A percentile compares a stretch with the other conserved stretches of the same genome.
phyloP scores from a whole-genome alignment of 495 filamentous ascomycete genomes.

The Mytilinidion resinicola region DNA sequence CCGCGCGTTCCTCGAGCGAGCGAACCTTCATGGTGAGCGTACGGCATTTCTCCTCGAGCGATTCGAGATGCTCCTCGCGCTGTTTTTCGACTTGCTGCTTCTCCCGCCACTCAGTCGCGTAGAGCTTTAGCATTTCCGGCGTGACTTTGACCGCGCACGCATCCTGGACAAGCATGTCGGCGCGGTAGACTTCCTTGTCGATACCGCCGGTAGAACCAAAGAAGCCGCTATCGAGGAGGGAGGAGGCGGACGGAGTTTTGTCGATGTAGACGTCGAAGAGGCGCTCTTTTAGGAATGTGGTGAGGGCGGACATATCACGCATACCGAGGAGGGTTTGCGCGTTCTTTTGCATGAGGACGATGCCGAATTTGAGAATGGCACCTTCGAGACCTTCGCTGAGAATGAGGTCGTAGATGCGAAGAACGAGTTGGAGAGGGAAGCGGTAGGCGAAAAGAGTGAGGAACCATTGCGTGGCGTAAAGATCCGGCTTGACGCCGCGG shows the following conservation, averaged over 20 bases:
- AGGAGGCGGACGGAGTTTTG: conserved; percentile 75
- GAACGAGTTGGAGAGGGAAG: conserved; percentile 90
- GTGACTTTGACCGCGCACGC: conserved; percentile 86
- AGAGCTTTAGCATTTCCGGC: conserved; percentile 67
- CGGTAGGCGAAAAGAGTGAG: conserved; percentile 98
- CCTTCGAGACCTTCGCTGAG: conserved; percentile 89
- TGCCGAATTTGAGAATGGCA: conserved; percentile 85
- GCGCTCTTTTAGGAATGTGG: conserved; percentile 83
- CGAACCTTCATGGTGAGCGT: conserved; percentile 66
- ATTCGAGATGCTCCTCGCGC: conserved; percentile 75
- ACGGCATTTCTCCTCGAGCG: conserved; percentile 56
- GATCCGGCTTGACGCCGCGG: conserved; percentile 76
- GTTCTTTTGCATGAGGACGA: conserved; percentile 94
- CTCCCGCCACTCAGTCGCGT: conserved; percentile 88
- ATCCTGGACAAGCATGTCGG: conserved; percentile 87
- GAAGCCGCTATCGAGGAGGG: conserved; percentile 92
- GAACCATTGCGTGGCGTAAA: conserved; percentile 99
- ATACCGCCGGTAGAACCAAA: conserved; percentile 85
- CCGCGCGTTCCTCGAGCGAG: conserved; percentile 75
- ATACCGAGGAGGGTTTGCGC: conserved; percentile 68
- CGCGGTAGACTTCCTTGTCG: conserved; percentile 93
- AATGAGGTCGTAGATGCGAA: conserved; percentile 95
- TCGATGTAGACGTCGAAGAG: conserved; percentile 97
- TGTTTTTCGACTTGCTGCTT: conserved; percentile 70
- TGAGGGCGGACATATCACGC: conserved; percentile 83